Evolutionary conservation across 345 rosid genomes (phyloP).

Genomic region (Turnera subulata): DNA sequence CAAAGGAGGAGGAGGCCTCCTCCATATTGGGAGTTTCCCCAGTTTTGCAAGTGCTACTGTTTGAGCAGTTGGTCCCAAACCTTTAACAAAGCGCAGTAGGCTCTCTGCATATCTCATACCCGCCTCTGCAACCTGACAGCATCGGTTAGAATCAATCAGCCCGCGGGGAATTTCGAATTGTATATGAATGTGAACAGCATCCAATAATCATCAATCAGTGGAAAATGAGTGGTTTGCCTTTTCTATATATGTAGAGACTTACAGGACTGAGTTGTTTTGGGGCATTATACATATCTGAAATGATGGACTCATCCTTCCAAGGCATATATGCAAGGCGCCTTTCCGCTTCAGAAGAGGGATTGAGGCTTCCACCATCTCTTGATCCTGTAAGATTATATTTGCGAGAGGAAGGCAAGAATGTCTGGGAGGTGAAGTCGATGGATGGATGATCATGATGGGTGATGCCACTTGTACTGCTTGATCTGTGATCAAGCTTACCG

Average conservation of each 20-base stretch:
- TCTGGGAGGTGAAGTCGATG: neutral
- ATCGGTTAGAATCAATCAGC: neutral
- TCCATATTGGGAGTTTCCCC: conserved; percentile 4
- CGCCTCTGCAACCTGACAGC: conserved; percentile 9
- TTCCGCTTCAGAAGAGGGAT: conserved; percentile 3
- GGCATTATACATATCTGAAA: conserved; percentile 2
- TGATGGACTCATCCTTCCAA: neutral
- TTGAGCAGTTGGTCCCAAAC: conserved; percentile 23
- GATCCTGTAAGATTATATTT: conserved; percentile 5
- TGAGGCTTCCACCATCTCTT: conserved; percentile 6
- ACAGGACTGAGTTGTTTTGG: conserved; percentile 13
- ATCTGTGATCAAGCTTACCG: conserved; percentile 3
- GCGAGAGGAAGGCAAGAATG: neutral
- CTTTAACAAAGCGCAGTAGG: conserved; percentile 14
- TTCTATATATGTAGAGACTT: conserved; percentile 10
- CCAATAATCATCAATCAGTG: no score
- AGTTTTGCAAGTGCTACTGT: conserved; percentile 14
- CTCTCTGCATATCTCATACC: conserved; percentile 8
- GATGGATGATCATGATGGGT: neutral
- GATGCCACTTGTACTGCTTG: no score
- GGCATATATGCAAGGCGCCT: conserved; percentile 18
- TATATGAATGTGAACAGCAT: no score
- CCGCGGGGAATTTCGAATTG: no score
- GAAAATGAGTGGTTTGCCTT: no score
- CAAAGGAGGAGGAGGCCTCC: conserved; percentile 14